These are phyloP conservation scores for Dittrichia graveolens DNA, from an alignment of 129 eudicot genomes.

Conservation along the genomic window DNA sequence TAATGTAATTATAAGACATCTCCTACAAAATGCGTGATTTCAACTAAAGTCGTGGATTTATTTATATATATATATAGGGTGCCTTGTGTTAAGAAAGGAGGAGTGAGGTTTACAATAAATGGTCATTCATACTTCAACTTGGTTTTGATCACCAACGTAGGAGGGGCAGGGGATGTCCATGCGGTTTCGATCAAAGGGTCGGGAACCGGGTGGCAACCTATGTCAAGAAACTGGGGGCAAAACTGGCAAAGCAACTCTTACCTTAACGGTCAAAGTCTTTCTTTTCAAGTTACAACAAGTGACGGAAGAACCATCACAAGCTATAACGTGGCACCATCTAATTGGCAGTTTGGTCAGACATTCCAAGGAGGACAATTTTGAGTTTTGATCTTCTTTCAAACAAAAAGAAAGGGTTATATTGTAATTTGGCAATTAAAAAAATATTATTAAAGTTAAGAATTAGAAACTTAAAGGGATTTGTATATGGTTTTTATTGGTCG, in stretches of 20 bases:
- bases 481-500: conserved; percentile 28
- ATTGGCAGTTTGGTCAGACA: conserved; percentile 85
- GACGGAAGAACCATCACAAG: conserved; percentile 69
- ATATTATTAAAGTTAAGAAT: neutral
- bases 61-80: conserved; percentile 43
- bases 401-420: neutral
- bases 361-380: conserved; percentile 71
- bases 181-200: conserved; percentile 77
- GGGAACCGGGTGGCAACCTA: conserved; percentile 66
- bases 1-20: neutral
- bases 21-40: neutral
- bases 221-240: conserved; percentile 93
- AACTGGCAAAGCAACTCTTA: conserved; percentile 87
- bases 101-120: conserved; percentile 78
- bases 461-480: conserved; percentile 19
- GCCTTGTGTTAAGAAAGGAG: conserved; percentile 72
- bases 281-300: conserved; percentile 76
- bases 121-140: conserved; percentile 85
- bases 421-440: neutral
- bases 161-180: conserved; percentile 83
- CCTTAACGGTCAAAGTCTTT: conserved; percentile 68
- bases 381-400: neutral
- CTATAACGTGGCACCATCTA: conserved; percentile 61
- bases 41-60: neutral
- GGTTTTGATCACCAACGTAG: conserved; percentile 72